Conservation (phyloP, 768 basidiomycete species). For the Lentinula edodes region DNA sequence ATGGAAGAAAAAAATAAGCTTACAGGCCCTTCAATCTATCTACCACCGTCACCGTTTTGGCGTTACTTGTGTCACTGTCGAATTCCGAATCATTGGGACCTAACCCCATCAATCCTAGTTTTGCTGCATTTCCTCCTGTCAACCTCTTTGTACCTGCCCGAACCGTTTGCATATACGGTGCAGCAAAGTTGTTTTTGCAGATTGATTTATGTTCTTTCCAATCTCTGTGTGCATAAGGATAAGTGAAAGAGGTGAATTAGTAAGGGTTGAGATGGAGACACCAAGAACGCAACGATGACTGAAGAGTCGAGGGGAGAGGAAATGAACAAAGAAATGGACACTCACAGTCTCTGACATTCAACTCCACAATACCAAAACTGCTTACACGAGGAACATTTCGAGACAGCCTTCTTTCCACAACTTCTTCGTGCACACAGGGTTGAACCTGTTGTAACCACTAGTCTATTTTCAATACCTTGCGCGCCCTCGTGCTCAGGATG, state of each 20-base stretch:
- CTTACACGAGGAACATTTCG: conserved; percentile 1
- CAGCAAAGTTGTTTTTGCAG: background rate
- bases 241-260: background rate
- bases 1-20: background rate
- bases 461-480: background rate
- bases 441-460: background rate
- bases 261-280: background rate
- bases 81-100: background rate
- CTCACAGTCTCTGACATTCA: conserved; percentile 1
- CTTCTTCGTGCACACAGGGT: background rate
- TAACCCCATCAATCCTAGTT: background rate
- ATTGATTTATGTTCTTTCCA: conserved; percentile 4
- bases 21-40: background rate
- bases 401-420: background rate
- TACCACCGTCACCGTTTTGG: background rate
- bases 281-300: too few species aligned
- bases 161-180: background rate
- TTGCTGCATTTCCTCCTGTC: background rate
- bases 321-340: background rate
- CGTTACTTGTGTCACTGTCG: too few species aligned
- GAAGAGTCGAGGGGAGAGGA: too few species aligned
- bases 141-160: background rate
- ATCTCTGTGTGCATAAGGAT: background rate
- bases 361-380: conserved; percentile 2
- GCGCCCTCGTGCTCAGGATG: background rate